phyloP scores from a whole-genome alignment of 345 rosid species.

The Moringa oleifera region DNA sequence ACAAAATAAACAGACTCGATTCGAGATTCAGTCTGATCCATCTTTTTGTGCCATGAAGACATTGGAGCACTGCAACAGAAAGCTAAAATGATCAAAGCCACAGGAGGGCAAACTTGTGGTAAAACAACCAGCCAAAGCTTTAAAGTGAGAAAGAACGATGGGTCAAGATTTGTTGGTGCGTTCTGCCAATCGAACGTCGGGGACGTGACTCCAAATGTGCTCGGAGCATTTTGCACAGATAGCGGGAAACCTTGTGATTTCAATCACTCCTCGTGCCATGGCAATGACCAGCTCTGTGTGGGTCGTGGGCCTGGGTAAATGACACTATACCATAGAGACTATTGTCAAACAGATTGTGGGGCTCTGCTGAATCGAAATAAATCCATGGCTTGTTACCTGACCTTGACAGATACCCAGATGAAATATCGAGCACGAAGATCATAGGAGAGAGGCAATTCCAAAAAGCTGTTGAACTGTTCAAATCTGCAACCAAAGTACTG shows the following conservation, averaged over 20 bases:
- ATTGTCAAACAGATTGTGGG: not conserved
- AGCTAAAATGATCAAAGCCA: conserved; percentile 33
- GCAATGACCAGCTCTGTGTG: conserved; percentile 42
- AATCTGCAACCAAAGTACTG: conserved; percentile 27
- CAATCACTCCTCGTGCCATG: conserved; percentile 54
- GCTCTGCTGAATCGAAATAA: not conserved
- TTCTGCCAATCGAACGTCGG: conserved; percentile 63
- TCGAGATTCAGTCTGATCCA: not conserved
- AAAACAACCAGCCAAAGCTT: conserved; percentile 40
- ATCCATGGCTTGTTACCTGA: not conserved
- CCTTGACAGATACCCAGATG: conserved; percentile 42
- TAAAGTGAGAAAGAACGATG: conserved; percentile 48
- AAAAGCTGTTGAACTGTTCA: conserved; percentile 38
- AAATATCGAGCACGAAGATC: conserved; percentile 47
- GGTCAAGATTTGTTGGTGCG: conserved; percentile 44
- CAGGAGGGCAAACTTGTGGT: conserved; percentile 39
- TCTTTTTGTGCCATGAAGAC: conserved; percentile 14
- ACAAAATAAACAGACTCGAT: too few relatives aligned
- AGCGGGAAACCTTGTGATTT: conserved; percentile 50
- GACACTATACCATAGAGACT: not conserved
- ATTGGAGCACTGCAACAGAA: conserved; percentile 12
- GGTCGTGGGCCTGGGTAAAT: conserved; percentile 60
- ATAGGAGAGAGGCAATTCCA: conserved; percentile 47
- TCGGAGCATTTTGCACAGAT: conserved; percentile 51
- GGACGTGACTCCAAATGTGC: conserved; percentile 55